These are phyloP conservation scores for Fomitopsis pulvina DNA, from an alignment of 768 basidiomycete genomes.

Conservation along the genomic window DNA sequence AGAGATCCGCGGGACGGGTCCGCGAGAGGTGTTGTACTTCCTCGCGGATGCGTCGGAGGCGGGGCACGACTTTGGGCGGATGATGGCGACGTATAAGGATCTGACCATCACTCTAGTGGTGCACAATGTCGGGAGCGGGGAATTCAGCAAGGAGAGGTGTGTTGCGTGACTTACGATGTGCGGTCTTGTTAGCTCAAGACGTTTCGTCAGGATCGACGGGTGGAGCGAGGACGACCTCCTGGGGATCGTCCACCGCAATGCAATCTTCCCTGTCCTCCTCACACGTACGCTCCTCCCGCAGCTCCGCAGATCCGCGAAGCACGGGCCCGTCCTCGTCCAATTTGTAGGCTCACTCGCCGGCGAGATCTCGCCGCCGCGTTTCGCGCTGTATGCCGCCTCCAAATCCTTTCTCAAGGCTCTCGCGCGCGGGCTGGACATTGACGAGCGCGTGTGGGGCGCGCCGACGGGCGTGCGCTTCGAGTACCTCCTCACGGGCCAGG, in stretches of 20 bases:
- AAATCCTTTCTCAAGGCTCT: slow-evolving; percentile 21
- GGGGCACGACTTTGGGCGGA: slow-evolving; percentile 14
- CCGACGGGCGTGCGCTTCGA: slow-evolving; percentile 14
- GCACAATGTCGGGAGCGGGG: slow-evolving; percentile 20
- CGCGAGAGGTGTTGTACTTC: slow-evolving; percentile 18
- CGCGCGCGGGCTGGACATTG: slow-evolving; percentile 15
- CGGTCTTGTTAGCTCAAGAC: not conserved
- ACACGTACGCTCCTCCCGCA: slow-evolving; percentile 21
- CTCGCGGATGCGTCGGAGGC: slow-evolving; percentile 17
- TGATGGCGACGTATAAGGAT: slow-evolving; percentile 16
- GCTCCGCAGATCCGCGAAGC: slow-evolving; percentile 13
- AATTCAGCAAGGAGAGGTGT: slow-evolving; percentile 10
- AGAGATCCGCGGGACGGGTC: slow-evolving; percentile 9
- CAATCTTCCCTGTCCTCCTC: slow-evolving; percentile 19
- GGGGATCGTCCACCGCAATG: slow-evolving; percentile 13
- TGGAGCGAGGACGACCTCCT: slow-evolving; percentile 13
- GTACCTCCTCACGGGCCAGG: slow-evolving; percentile 18
- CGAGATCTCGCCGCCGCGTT: slow-evolving; percentile 16
- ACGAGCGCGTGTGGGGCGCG: slow-evolving; percentile 17
- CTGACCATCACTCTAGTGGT: slow-evolving; percentile 22
- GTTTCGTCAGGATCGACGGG: slow-evolving; percentile 13
- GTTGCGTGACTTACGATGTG: not conserved
- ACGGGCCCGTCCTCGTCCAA: slow-evolving; percentile 17
- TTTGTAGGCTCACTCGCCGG: slow-evolving; percentile 20
- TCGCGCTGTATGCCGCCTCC: slow-evolving; percentile 16